Evolutionary conservation across 257 asterid species (phyloP).

Genomic region (Agastache rugosa): DNA sequence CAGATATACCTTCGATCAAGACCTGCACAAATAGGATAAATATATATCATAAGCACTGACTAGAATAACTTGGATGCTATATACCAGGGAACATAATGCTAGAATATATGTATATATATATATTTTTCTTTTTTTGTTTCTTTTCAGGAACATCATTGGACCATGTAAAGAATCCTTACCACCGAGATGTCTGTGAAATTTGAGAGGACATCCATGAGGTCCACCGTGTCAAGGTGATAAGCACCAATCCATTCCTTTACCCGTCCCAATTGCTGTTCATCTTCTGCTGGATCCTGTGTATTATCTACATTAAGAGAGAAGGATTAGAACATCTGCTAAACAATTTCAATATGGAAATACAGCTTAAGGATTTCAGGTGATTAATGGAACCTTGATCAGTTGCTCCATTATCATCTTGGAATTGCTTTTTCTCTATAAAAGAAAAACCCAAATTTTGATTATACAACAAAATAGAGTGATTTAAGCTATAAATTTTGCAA

Average conservation of each 20-base stretch:
- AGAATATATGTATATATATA: not conserved
- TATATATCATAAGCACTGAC: constrained; percentile 25
- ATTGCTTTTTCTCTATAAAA: constrained; percentile 54
- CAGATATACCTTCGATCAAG: constrained; percentile 76
- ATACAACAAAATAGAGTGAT: constrained; percentile 25
- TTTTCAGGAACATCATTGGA: constrained; percentile 9
- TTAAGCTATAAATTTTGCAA: constrained; percentile 14
- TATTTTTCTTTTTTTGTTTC: not conserved
- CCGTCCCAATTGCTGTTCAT: constrained; percentile 69
- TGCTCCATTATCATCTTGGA: constrained; percentile 49
- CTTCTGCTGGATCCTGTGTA: constrained; percentile 87
- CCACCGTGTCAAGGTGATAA: constrained; percentile 70
- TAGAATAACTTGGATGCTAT: constrained; percentile 13
- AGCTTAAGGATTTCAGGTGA: constrained; percentile 16
- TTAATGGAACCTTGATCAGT: constrained; percentile 61
- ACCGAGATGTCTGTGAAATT: constrained; percentile 83
- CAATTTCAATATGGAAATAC: constrained; percentile 27
- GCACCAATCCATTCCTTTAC: constrained; percentile 82
- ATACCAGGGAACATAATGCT: constrained; percentile 8
- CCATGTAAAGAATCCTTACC: constrained; percentile 50
- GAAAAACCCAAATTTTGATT: constrained; percentile 29
- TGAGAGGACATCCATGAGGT: constrained; percentile 72
- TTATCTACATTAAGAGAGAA: constrained; percentile 54
- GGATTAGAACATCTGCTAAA: constrained; percentile 32
- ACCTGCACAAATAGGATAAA: constrained; percentile 56